Evolutionary conservation across 371 early-diverging fungal species (phyloP).

Genomic region (Mortierella sp.): DNA sequence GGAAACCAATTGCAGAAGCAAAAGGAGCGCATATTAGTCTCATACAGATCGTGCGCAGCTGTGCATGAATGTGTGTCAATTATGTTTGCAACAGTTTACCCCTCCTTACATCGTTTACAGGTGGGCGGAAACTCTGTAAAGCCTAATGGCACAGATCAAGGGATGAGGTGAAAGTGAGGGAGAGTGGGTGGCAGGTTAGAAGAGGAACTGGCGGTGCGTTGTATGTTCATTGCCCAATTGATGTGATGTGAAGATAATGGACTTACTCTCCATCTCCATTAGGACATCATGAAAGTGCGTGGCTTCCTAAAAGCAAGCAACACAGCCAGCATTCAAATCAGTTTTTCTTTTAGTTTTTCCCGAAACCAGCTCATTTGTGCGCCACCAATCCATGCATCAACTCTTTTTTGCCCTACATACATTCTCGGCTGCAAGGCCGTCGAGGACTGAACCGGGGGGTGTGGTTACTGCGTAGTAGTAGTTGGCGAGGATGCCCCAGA

Average conservation of each 20-base stretch:
- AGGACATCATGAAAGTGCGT: conserved; percentile 43
- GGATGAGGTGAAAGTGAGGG: background rate
- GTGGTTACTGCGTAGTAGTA: conserved; percentile 71
- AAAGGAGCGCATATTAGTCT: background rate
- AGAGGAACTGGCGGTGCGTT: background rate
- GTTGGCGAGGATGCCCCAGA: conserved; percentile 66
- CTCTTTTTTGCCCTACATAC: background rate
- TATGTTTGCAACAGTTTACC: too few relatives aligned
- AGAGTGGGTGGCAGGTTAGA: background rate
- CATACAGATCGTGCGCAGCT: too few relatives aligned
- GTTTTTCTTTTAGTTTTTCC: conserved; percentile 49
- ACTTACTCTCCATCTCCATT: conserved; percentile 50
- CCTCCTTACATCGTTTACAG: conserved; percentile 48
- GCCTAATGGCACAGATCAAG: conserved; percentile 27
- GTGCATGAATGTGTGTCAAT: background rate
- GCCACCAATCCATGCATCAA: background rate
- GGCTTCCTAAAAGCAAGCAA: conserved; percentile 26
- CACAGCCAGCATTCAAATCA: background rate
- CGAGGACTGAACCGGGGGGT: conserved; percentile 60
- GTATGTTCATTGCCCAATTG: background rate
- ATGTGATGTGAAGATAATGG: background rate
- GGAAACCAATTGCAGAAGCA: too few relatives aligned
- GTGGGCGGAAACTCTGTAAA: conserved; percentile 47
- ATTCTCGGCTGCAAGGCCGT: conserved; percentile 13
- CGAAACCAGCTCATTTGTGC: background rate